Percentiles rank a stretch among this genome's conserved stretches.
These are phyloP conservation scores for Penicillium pulvis DNA, from an alignment of 495 filamentous ascomycete genomes.

Conservation along the genomic window DNA sequence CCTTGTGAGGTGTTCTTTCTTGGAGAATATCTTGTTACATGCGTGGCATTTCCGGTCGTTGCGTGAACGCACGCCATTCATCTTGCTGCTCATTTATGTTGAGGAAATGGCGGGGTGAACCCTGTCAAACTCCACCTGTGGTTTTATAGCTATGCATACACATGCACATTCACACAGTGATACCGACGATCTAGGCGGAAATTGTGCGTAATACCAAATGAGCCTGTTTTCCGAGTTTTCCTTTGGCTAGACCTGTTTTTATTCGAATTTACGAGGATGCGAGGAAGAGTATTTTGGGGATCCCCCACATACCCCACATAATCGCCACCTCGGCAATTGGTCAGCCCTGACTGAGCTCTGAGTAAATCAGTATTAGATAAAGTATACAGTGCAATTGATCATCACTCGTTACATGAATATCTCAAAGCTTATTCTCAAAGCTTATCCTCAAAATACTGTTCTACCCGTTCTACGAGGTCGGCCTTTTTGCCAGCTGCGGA, in stretches of 20 bases:
- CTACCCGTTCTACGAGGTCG: conserved; percentile 75
- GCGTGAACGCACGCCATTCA: conserved; percentile 12
- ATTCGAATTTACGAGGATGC: neutral
- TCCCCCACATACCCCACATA: conserved; percentile 18
- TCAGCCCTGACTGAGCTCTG: neutral
- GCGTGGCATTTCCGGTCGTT: conserved; percentile 17
- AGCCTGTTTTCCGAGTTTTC: neutral
- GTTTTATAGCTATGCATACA: no score
- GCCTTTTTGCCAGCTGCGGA: conserved; percentile 70
- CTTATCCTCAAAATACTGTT: conserved; percentile 72
- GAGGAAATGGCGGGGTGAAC: neutral
- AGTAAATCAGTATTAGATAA: neutral
- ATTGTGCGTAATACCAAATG: neutral
- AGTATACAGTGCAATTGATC: conserved; percentile 2
- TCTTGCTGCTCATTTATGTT: neutral
- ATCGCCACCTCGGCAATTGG: conserved; percentile 2
- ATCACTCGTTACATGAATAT: conserved; percentile 25
- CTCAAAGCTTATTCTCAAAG: no score
- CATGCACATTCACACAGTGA: no score
- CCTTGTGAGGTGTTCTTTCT: conserved; percentile 34
- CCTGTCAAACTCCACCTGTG: neutral
- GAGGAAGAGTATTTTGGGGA: neutral
- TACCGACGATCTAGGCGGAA: neutral
- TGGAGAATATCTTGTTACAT: conserved; percentile 34
- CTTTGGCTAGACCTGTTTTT: neutral